Conservation (phyloP, 306 rosid species). For the Lathyrus tuberosus region DNA sequence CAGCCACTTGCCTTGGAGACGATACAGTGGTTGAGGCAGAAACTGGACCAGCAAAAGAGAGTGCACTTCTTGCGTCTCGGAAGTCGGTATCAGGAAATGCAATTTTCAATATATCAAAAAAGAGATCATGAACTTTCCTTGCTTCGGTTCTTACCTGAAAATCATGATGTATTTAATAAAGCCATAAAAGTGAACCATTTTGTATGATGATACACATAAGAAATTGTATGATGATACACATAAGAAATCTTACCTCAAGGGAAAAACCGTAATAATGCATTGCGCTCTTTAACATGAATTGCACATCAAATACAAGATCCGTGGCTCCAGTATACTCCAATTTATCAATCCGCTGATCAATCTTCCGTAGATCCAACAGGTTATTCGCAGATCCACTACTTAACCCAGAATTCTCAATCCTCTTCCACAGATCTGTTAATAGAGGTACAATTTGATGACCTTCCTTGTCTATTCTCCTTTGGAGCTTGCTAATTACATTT, state of each 20-base stretch:
- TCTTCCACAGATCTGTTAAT: constrained; percentile 96
- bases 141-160: constrained; percentile 92
- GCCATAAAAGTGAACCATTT: constrained; percentile 13
- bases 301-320: constrained; percentile 90
- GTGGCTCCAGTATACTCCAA: constrained; percentile 80
- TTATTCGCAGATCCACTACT: constrained; percentile 66
- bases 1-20: constrained; percentile 60
- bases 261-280: constrained; percentile 88
- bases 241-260: constrained; percentile 65
- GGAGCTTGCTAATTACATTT: constrained; percentile 92
- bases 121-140: constrained; percentile 94
- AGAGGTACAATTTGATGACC: constrained; percentile 90
- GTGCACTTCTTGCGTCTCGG: constrained; percentile 74
- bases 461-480: constrained; percentile 92
- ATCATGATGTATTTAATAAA: constrained; percentile 21
- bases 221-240: constrained; percentile 14
- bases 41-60: constrained; percentile 65
- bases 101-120: constrained; percentile 89
- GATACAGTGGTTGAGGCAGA: constrained; percentile 50
- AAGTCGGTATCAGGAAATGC: constrained; percentile 93
- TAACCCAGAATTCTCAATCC: constrained; percentile 71
- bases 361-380: constrained; percentile 79
- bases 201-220: constrained; percentile 1
- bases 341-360: constrained; percentile 85
- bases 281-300: constrained; percentile 83